Conservation (phyloP, 139 green algal species). For the Deuterostichococcus epilithicus region DNA sequence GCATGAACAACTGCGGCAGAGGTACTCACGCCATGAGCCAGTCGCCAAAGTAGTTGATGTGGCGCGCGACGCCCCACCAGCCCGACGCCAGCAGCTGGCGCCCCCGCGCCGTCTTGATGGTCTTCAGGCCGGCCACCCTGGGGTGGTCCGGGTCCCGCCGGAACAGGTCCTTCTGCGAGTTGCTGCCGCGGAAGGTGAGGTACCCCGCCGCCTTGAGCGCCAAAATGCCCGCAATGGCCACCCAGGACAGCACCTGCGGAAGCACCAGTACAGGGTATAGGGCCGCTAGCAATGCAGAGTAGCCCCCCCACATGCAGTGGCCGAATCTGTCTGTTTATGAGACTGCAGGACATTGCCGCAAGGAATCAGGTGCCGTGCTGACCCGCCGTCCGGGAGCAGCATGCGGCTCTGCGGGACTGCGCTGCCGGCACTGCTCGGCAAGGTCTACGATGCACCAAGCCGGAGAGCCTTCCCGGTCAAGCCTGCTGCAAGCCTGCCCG, state of each 20-base stretch:
- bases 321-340: no score
- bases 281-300: no score
- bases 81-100: conserved; percentile 79
- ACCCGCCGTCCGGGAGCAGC: no score
- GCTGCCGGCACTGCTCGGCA: no score
- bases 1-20: not conserved
- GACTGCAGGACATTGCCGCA: no score
- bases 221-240: conserved; percentile 43
- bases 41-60: conserved; percentile 95
- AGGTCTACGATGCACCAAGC: no score
- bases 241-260: conserved; percentile 40
- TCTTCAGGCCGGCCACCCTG: conserved; percentile 67
- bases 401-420: no score
- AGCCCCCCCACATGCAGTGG: no score
- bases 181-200: conserved; percentile 87
- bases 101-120: conserved; percentile 77
- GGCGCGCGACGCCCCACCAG: conserved; percentile 87
- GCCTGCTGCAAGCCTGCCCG: no score
- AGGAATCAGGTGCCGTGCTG: no score
- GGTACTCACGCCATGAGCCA: conserved; percentile 80
- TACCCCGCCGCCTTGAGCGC: conserved; percentile 82
- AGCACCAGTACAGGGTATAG: no score
- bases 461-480: no score
- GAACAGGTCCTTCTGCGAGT: conserved; percentile 93
- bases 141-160: conserved; percentile 65